phyloP scores from a whole-genome alignment of 768 basidiomycete genomes.

The Lyophyllum shimeji region DNA sequence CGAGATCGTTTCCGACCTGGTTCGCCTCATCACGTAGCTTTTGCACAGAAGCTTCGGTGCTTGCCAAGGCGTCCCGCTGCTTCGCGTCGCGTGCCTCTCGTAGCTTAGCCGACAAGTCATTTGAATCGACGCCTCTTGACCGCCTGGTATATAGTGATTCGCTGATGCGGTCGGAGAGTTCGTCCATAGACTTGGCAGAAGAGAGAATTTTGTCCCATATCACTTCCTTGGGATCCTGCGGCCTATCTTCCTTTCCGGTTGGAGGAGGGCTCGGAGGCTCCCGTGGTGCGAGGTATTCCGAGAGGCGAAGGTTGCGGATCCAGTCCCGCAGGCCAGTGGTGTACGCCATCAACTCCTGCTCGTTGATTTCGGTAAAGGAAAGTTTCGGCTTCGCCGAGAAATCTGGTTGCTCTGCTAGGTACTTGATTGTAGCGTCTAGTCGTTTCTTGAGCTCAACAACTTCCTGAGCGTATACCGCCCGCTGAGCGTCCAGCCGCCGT shows the following conservation, averaged over 20 bases:
- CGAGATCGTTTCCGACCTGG: slow-evolving; percentile 1
- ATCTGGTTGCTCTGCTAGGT: slow-evolving; percentile 27
- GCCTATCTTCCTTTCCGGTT: neutral
- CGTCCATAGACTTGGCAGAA: slow-evolving; percentile 4
- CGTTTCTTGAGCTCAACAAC: slow-evolving; percentile 17
- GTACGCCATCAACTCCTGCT: slow-evolving; percentile 25
- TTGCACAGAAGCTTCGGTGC: neutral
- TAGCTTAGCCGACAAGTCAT: neutral
- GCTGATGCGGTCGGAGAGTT: slow-evolving; percentile 1
- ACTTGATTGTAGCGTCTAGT: slow-evolving; percentile 21
- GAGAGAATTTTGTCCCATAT: slow-evolving; percentile 11
- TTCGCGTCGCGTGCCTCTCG: slow-evolving; percentile 4
- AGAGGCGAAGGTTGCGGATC: slow-evolving; percentile 25
- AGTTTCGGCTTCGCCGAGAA: slow-evolving; percentile 9
- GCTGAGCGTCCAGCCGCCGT: slow-evolving; percentile 23
- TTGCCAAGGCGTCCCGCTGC: neutral
- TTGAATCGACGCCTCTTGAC: slow-evolving; percentile 6
- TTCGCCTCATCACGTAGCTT: neutral
- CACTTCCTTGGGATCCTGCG: slow-evolving; percentile 10
- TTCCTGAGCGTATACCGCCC: slow-evolving; percentile 17
- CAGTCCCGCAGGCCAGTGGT: slow-evolving; percentile 29
- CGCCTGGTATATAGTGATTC: slow-evolving; percentile 8
- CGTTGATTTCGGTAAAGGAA: slow-evolving; percentile 15
- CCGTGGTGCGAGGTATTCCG: slow-evolving; percentile 1
- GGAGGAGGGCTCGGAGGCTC: neutral